phyloP scores from a whole-genome alignment of 1,284 basidiomycete species.

The Trametes hirsuta region DNA sequence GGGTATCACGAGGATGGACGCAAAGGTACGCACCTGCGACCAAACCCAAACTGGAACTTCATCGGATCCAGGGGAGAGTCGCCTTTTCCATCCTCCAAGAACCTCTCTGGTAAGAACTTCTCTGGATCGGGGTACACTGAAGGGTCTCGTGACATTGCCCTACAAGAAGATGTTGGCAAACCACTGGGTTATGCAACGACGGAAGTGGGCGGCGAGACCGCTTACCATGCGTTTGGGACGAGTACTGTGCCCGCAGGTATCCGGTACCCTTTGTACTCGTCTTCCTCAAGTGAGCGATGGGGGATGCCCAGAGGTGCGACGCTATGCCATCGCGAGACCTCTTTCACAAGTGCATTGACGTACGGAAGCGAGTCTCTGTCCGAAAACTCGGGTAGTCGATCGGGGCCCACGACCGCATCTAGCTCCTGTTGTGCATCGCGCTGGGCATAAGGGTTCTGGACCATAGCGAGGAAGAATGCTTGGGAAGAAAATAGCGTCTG shows the following conservation, averaged over 20 bases:
- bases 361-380: conserved; percentile 18
- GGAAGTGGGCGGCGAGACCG: too few relatives aligned
- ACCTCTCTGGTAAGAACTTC: conserved; percentile 29
- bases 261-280: conserved; percentile 17
- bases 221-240: conserved; percentile 16
- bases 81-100: conserved; percentile 4
- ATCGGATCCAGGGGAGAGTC: not conserved
- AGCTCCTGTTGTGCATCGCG: conserved; percentile 16
- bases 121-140: conserved; percentile 25
- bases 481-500: conserved; percentile 28
- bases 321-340: conserved; percentile 9
- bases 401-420: conserved; percentile 12
- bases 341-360: conserved; percentile 15
- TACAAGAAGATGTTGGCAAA: not conserved
- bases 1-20: too few relatives aligned
- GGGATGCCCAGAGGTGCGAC: conserved; percentile 8
- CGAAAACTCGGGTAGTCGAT: conserved; percentile 13
- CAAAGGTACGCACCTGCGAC: conserved; percentile 9
- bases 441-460: conserved; percentile 25
- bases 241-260: conserved; percentile 18
- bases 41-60: conserved; percentile 18
- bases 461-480: conserved; percentile 31
- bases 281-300: conserved; percentile 13
- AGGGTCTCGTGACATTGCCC: conserved; percentile 30
- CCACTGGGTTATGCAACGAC: not conserved